These are phyloP conservation scores for Dichomitus squalens DNA, from an alignment of 1,284 basidiomycete genomes.

Conservation along the genomic window DNA sequence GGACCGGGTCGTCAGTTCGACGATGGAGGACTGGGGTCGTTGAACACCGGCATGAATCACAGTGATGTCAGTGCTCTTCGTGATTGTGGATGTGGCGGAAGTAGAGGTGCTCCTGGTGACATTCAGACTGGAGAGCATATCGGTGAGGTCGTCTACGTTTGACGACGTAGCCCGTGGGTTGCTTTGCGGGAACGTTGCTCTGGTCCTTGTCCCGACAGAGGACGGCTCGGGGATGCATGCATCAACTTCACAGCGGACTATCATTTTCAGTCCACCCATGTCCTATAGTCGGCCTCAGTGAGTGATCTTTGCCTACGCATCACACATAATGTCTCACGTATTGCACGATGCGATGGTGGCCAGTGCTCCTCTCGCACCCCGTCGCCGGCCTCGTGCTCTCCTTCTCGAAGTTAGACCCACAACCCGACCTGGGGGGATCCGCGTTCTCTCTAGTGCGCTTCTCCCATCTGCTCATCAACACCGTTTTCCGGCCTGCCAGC, in stretches of 20 bases:
- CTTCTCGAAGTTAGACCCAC: conserved; percentile 53
- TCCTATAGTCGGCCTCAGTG: conserved; percentile 12
- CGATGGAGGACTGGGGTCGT: conserved; percentile 45
- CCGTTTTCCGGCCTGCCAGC: conserved; percentile 51
- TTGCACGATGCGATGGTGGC: conserved; percentile 53
- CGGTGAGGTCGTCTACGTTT: conserved; percentile 41
- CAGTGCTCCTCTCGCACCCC: conserved; percentile 44
- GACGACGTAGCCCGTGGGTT: background rate
- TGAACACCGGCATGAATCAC: conserved; percentile 43
- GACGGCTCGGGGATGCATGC: conserved; percentile 24
- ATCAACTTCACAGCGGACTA: conserved; percentile 35
- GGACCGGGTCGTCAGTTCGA: conserved; percentile 52
- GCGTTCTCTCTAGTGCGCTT: conserved; percentile 16
- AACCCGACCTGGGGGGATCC: conserved; percentile 29
- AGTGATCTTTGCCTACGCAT: background rate
- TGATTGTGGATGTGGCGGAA: background rate
- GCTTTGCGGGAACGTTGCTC: background rate
- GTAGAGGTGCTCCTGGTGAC: conserved; percentile 19
- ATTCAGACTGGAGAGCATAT: conserved; percentile 32
- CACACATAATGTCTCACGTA: conserved; percentile 41
- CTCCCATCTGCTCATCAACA: conserved; percentile 49
- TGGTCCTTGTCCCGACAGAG: background rate
- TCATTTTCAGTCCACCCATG: conserved; percentile 30
- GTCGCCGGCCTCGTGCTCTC: conserved; percentile 43
- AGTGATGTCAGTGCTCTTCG: conserved; percentile 35